phyloP scores from a whole-genome alignment of 2,329 filamentous ascomycete genomes.

The Scedosporium aurantiacum region DNA sequence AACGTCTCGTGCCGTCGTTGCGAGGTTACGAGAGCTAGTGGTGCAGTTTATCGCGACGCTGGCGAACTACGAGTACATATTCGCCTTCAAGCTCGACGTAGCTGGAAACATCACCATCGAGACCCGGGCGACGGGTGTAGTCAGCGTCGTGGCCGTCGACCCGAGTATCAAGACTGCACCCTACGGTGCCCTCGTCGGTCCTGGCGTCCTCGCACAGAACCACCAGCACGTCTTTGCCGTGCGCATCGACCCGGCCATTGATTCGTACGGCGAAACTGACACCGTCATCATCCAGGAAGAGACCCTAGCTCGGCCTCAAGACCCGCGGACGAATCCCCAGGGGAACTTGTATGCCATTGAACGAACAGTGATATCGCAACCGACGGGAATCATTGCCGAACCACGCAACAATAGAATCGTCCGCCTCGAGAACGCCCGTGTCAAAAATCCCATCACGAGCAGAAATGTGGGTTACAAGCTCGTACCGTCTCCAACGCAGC shows the following conservation, averaged over 20 bases:
- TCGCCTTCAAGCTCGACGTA: slow-evolving; percentile 46
- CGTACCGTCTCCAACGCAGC: slow-evolving; percentile 30
- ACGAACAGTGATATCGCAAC: slow-evolving; percentile 32
- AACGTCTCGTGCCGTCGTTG: slow-evolving; percentile 50
- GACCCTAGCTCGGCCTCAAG: slow-evolving; percentile 23
- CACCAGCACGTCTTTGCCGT: slow-evolving; percentile 61
- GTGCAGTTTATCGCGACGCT: slow-evolving; percentile 60
- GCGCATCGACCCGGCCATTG: slow-evolving; percentile 54
- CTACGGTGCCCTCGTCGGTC: slow-evolving; percentile 52
- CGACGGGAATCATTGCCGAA: slow-evolving; percentile 40
- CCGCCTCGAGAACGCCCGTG: slow-evolving; percentile 34
- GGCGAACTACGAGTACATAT: slow-evolving; percentile 57
- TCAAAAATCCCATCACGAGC: slow-evolving; percentile 36
- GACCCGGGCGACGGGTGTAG: slow-evolving; percentile 54
- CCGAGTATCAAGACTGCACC: slow-evolving; percentile 34
- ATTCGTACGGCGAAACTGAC: slow-evolving; percentile 29
- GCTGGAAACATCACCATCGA: slow-evolving; percentile 51
- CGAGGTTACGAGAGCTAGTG: slow-evolving; percentile 50
- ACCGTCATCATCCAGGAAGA: slow-evolving; percentile 38
- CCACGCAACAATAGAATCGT: slow-evolving; percentile 39
- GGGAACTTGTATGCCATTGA: slow-evolving; percentile 50
- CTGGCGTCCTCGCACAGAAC: slow-evolving; percentile 55
- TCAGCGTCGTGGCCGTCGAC: slow-evolving; percentile 50
- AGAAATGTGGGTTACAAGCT: slow-evolving; percentile 40
- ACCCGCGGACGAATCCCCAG: slow-evolving; percentile 44